These are phyloP conservation scores for Blastobotrys arbuscula DNA, from an alignment of 1,139 yeast genomes.

Conservation along the genomic window DNA sequence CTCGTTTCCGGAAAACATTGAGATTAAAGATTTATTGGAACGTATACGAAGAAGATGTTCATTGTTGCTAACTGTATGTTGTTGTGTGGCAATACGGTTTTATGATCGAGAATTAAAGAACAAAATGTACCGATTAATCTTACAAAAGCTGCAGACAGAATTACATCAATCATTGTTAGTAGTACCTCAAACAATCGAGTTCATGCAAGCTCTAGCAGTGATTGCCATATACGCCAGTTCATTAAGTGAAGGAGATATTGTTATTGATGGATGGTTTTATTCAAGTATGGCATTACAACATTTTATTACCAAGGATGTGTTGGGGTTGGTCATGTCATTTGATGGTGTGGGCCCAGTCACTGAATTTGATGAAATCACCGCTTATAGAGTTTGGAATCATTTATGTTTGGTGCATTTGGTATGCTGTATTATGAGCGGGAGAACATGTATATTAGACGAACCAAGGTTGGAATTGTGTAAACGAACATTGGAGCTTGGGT, in stretches of 20 bases:
- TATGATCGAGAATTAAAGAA: slow-evolving; percentile 38
- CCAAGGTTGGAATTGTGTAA: slow-evolving; percentile 57
- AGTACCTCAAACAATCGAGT: slow-evolving; percentile 48
- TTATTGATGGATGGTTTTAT: slow-evolving; percentile 57
- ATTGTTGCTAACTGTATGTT: slow-evolving; percentile 58
- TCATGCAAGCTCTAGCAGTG: slow-evolving; percentile 59
- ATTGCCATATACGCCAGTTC: slow-evolving; percentile 58
- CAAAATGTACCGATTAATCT: slow-evolving; percentile 34
- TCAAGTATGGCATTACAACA: slow-evolving; percentile 56
- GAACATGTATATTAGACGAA: slow-evolving; percentile 70
- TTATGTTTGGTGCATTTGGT: slow-evolving; percentile 64
- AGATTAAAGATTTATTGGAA: slow-evolving; percentile 48
- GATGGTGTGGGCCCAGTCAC: slow-evolving; percentile 36
- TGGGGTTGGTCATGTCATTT: slow-evolving; percentile 34
- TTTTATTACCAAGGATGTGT: slow-evolving; percentile 45
- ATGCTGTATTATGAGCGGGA: slow-evolving; percentile 63
- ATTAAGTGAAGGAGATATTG: slow-evolving; percentile 45
- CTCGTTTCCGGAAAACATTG: slow-evolving; percentile 54
- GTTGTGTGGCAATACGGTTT: slow-evolving; percentile 55
- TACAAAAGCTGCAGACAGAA: slow-evolving; percentile 40
- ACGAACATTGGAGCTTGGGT: slow-evolving; percentile 53
- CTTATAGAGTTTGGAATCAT: slow-evolving; percentile 66
- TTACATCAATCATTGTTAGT: slow-evolving; percentile 42
- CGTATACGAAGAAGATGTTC: slow-evolving; percentile 52
- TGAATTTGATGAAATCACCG: slow-evolving; percentile 48